A percentile compares a stretch with the other conserved stretches of the same genome.
Evolutionary conservation across 1,284 basidiomycete genomes (phyloP).

Genomic region (Rhodotorula sp.): DNA sequence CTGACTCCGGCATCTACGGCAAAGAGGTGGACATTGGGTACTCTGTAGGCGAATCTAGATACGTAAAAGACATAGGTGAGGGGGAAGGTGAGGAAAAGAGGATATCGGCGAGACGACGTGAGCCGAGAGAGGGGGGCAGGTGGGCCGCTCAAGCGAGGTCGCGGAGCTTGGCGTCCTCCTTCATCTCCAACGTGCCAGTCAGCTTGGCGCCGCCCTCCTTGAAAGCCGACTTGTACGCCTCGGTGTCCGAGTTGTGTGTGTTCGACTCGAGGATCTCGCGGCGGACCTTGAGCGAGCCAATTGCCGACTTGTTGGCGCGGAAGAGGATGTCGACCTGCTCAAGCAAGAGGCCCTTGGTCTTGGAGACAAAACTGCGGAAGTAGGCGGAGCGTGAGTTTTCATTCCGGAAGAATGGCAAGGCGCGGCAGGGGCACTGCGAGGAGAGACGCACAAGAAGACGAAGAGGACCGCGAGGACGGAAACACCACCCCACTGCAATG

Average conservation of each 20-base stretch:
- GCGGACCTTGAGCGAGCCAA: slow-evolving; percentile 45
- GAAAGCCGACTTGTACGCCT: slow-evolving; percentile 14
- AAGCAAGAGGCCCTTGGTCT: slow-evolving; percentile 65
- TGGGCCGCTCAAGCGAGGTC: background rate
- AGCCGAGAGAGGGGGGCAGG: too few species aligned
- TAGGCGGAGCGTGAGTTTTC: slow-evolving; percentile 46
- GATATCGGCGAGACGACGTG: background rate
- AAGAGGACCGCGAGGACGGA: slow-evolving; percentile 40
- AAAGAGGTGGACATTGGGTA: background rate
- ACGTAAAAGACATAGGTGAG: background rate
- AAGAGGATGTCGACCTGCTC: slow-evolving; percentile 67
- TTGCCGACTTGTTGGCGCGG: slow-evolving; percentile 51
- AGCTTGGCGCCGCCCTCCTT: slow-evolving; percentile 9
- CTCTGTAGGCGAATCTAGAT: background rate
- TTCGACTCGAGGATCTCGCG: slow-evolving; percentile 52
- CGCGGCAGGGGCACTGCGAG: background rate
- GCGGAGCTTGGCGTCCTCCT: slow-evolving; percentile 24
- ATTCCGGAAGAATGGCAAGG: slow-evolving; percentile 49
- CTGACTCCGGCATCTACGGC: background rate
- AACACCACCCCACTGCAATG: slow-evolving; percentile 40
- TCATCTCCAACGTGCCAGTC: slow-evolving; percentile 12
- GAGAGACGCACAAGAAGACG: slow-evolving; percentile 40
- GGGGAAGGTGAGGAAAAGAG: background rate
- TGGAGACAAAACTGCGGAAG: slow-evolving; percentile 71
- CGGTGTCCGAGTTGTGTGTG: slow-evolving; percentile 49